These are phyloP conservation scores for Lunularia cruciata DNA, from an alignment of 225 moss, liverwort and hornwort genomes.

Conservation along the genomic window DNA sequence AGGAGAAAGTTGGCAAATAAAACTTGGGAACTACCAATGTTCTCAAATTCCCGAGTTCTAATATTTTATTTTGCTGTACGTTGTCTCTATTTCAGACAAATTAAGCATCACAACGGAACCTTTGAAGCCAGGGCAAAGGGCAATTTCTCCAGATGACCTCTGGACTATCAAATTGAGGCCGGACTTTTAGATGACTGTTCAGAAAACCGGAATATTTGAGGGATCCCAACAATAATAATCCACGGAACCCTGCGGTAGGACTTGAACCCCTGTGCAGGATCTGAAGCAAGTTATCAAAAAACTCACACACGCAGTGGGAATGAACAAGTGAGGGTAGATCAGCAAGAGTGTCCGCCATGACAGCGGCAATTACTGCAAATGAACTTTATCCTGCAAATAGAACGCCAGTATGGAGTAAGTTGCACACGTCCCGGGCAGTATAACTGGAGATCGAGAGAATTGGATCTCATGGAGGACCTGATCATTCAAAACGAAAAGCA, in stretches of 20 bases:
- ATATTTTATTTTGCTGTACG: too few relatives aligned
- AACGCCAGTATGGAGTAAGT: too few relatives aligned
- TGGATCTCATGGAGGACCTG: too few relatives aligned
- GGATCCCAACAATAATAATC: not conserved
- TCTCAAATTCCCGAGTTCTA: too few relatives aligned
- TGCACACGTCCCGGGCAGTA: too few relatives aligned
- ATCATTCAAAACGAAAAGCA: too few relatives aligned
- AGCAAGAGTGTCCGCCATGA: constrained; percentile 26
- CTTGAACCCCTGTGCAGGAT: not conserved
- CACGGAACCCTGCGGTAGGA: not conserved
- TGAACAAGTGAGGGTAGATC: constrained; percentile 36
- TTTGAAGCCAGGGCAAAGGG: not conserved
- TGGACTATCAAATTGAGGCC: not conserved
- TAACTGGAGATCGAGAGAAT: too few relatives aligned
- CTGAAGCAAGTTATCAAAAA: too few relatives aligned
- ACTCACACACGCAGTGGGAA: constrained; percentile 43
- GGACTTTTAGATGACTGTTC: not conserved
- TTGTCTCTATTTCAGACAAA: not conserved
- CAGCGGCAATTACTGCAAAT: not conserved
- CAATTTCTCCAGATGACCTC: too few relatives aligned
- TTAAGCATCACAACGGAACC: not conserved
- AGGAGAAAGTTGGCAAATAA: too few relatives aligned
- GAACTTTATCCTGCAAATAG: not conserved
- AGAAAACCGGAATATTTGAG: not conserved
- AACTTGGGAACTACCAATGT: too few relatives aligned